These are phyloP conservation scores for Xylaria scruposa DNA, from an alignment of 495 filamentous ascomycete genomes.

Conservation along the genomic window DNA sequence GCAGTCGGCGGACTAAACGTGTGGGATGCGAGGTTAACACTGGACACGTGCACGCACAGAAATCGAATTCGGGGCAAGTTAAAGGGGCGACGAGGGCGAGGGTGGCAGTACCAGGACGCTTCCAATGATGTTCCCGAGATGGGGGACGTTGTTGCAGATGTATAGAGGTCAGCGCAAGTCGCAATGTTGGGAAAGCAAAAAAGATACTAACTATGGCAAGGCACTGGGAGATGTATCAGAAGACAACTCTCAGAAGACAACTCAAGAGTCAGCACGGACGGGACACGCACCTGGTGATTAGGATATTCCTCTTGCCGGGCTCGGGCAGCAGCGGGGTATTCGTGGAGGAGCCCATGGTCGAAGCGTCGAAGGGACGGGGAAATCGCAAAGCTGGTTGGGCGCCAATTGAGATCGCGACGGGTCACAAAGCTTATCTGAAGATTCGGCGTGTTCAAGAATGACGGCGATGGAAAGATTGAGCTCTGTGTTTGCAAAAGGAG, in stretches of 20 bases:
- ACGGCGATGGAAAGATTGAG: neutral
- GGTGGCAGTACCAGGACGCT: constrained; percentile 65
- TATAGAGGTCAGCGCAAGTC: constrained; percentile 7
- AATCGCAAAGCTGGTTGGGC: neutral
- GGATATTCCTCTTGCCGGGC: constrained; percentile 26
- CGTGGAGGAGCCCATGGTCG: constrained; percentile 16
- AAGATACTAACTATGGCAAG: constrained; percentile 17
- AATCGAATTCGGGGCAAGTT: neutral
- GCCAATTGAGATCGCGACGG: neutral
- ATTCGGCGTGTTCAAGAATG: neutral
- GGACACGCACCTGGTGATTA: constrained; percentile 23
- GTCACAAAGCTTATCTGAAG: neutral
- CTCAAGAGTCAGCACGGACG: neutral
- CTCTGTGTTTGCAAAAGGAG: neutral
- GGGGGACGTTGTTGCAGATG: constrained; percentile 82
- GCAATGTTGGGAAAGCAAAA: neutral
- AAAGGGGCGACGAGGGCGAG: neutral
- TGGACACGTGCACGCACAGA: neutral
- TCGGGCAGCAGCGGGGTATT: constrained; percentile 21
- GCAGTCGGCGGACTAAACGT: constrained; percentile 49
- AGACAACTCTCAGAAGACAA: neutral
- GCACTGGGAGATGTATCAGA: constrained; percentile 6
- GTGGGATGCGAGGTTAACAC: neutral
- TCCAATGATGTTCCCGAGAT: constrained; percentile 93
- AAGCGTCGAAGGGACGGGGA: neutral